Evolutionary conservation across 2,329 filamentous ascomycete genomes (phyloP).

Genomic region (Ascochyta viciae-villosae): DNA sequence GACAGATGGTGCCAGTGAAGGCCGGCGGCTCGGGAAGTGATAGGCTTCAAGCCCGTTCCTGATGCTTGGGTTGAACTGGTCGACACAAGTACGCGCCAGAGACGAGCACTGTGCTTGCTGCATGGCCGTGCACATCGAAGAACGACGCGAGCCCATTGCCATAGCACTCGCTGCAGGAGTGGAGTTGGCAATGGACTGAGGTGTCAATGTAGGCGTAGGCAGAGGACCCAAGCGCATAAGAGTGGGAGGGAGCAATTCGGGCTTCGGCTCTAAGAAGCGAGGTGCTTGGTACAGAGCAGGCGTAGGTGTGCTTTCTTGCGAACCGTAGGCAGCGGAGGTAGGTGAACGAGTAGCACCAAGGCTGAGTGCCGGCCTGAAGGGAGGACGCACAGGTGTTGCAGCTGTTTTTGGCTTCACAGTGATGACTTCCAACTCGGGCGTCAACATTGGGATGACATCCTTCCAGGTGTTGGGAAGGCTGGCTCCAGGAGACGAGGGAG

Average conservation of each 20-base stretch:
- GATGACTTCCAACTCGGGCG: constrained; percentile 62
- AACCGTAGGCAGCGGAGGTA: constrained; percentile 36
- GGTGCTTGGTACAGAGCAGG: constrained; percentile 52
- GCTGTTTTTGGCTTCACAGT: constrained; percentile 48
- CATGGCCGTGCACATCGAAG: constrained; percentile 67
- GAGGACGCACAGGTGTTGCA: constrained; percentile 34
- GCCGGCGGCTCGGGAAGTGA: constrained; percentile 53
- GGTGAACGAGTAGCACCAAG: constrained; percentile 33
- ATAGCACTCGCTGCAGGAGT: constrained; percentile 68
- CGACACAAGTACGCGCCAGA: constrained; percentile 63
- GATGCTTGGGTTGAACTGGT: constrained; percentile 55
- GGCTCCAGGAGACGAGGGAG: constrained; percentile 49
- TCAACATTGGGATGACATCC: constrained; percentile 62
- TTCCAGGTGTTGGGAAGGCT: constrained; percentile 53
- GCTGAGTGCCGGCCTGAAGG: constrained; percentile 34
- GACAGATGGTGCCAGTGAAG: constrained; percentile 58
- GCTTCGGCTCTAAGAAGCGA: constrained; percentile 59
- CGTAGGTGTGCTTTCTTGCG: constrained; percentile 54
- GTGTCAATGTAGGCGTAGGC: constrained; percentile 69
- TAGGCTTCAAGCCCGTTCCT: constrained; percentile 55
- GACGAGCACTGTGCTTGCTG: constrained; percentile 62
- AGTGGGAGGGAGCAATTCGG: constrained; percentile 58
- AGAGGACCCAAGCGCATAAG: constrained; percentile 64
- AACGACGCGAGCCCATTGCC: constrained; percentile 56
- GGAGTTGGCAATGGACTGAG: constrained; percentile 59